Percentiles rank a stretch among this genome's conserved stretches.
phyloP scores from a whole-genome alignment of 495 filamentous ascomycete genomes.

The Neurospora sp. region DNA sequence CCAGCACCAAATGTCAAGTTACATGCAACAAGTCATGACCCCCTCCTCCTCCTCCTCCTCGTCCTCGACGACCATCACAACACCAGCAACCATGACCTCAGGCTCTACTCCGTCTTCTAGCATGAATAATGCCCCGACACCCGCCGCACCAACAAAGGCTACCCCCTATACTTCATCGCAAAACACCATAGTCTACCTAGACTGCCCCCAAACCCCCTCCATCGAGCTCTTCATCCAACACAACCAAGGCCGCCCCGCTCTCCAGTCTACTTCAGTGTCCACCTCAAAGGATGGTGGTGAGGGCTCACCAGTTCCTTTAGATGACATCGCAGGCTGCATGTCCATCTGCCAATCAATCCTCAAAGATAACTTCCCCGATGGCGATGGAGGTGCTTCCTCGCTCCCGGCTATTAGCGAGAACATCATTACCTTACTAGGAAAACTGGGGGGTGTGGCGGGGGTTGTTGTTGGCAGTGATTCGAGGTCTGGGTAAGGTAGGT shows the following conservation, averaged over 20 bases:
- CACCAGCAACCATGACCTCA: too few relatives aligned
- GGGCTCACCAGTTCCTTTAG: too few relatives aligned
- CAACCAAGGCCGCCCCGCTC: not conserved
- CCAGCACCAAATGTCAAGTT: not conserved
- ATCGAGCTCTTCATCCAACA: not conserved
- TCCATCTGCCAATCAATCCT: slow-evolving; percentile 10
- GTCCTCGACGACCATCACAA: too few relatives aligned
- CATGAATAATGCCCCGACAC: too few relatives aligned
- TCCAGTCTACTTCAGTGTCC: too few relatives aligned
- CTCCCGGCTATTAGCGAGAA: slow-evolving; percentile 60
- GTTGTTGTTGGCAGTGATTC: slow-evolving; percentile 7
- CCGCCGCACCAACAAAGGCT: too few relatives aligned
- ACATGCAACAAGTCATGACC: not conserved
- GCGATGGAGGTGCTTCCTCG: slow-evolving; percentile 41
- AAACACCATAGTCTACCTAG: not conserved
- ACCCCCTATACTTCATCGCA: too few relatives aligned
- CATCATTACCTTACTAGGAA: slow-evolving; percentile 43
- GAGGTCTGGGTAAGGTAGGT: not conserved
- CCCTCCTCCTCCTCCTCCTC: too few relatives aligned
- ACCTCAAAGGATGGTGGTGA: too few relatives aligned
- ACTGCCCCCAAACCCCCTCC: not conserved
- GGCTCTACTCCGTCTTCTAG: too few relatives aligned
- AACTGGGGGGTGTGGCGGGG: slow-evolving; percentile 35
- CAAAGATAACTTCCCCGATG: slow-evolving; percentile 39
- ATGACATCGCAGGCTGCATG: slow-evolving; percentile 34